Base-by-base conservation (phyloP, 1,139 yeast species). In the Pichia cactophila region DNA sequence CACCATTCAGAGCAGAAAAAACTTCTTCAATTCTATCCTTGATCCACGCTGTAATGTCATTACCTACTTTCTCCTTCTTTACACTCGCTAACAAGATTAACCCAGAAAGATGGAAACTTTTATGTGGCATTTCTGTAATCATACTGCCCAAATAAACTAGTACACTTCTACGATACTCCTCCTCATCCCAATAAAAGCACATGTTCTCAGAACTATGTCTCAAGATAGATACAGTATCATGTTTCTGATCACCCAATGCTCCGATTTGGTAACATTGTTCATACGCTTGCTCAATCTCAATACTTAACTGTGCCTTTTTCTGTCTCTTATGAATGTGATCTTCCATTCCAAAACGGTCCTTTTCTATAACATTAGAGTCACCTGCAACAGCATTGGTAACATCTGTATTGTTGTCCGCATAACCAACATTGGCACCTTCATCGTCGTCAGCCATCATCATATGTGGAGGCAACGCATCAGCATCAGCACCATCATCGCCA, bases 111-210 rank as follows among this genome's bases (percentile, higher is more conserved):
- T 84, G 78, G 28, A 82, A 79, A 53, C 84, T 78, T 64, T 90
- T 92, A 58, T 90, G 96, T 1, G 97, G 97, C 66, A 90, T 97
- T 66, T 92, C 98, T 41, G 77, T 68, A 10, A 86, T 73, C 42
- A 86, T 78, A 1, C 95, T 88, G 75, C 73, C 58, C 84, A 70
- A 26, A 85, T 71, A 17, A 83, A 78, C 46, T 9, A 49, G 17
- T 20, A 51, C 17, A 20, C 28, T 45, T 3, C 68, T 70, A 52
- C 88, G 74, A 54, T 83, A 77, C 50, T 74, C 75, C 54, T 80
- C 83, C 51, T 83, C 85, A 16, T 40, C 23, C 57, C 57, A 54
- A 40, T 47, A 54, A 28, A 48, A 47, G 6, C 55, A 43, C 37
- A 54, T 49, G 3, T 52, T 47, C 28, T 54, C 55, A 28, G 47